Evolutionary conservation across 305 asterid genomes (phyloP).

Genomic region (Fraxinus ornus): DNA sequence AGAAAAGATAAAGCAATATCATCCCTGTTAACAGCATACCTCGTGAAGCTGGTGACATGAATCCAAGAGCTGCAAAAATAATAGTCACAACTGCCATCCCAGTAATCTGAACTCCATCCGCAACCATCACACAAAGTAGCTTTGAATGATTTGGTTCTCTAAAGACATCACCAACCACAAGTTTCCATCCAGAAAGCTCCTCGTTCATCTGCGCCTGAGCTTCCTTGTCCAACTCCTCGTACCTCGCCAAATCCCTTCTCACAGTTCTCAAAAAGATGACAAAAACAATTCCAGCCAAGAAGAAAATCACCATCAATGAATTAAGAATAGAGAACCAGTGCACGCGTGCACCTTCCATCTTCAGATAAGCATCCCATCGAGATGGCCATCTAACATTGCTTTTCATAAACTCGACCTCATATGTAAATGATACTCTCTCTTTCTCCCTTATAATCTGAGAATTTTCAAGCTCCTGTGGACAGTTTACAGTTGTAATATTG

Average conservation of each 20-base stretch:
- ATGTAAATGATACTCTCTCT: conserved; percentile 71
- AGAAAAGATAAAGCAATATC: conserved; percentile 78
- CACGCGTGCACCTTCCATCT: conserved; percentile 82
- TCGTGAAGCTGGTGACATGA: conserved; percentile 90
- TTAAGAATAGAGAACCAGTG: conserved; percentile 89
- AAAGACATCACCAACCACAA: conserved; percentile 86
- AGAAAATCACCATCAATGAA: conserved; percentile 76
- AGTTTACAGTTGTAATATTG: conserved; percentile 36
- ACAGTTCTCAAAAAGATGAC: conserved; percentile 80
- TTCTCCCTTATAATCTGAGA: conserved; percentile 61
- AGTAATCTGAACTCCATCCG: conserved; percentile 73
- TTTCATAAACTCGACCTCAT: conserved; percentile 74
- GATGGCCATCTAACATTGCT: conserved; percentile 82
- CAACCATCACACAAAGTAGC: conserved; percentile 74
- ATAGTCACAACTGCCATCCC: conserved; percentile 81
- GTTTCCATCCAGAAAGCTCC: conserved; percentile 93
- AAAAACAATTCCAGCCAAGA: conserved; percentile 84
- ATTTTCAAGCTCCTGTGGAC: conserved; percentile 60
- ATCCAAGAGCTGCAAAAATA: conserved; percentile 75
- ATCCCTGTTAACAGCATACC: conserved; percentile 86
- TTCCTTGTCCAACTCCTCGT: conserved; percentile 84
- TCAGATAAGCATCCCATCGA: conserved; percentile 88
- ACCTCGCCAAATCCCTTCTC: conserved; percentile 79
- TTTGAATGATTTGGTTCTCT: conserved; percentile 67
- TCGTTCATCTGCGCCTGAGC: conserved; percentile 91